phyloP scores from a whole-genome alignment of 2,329 filamentous ascomycete species.

The Colletotrichum caudatum region DNA sequence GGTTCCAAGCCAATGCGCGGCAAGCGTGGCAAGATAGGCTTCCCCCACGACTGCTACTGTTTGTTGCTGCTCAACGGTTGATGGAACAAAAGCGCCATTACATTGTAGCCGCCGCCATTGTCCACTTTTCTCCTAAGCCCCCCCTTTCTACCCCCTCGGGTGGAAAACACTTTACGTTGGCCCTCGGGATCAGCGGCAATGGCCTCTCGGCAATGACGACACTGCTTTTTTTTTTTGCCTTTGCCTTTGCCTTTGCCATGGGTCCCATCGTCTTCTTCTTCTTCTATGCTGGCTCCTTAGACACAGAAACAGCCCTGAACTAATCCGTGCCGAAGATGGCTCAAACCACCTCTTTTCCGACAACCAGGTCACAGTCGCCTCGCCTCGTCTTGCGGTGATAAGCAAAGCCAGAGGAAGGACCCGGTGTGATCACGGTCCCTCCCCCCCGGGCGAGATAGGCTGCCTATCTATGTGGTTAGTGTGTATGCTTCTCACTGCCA shows the following conservation, averaged over 20 bases:
- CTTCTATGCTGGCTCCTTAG: background rate
- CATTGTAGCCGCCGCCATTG: slow-evolving; percentile 18
- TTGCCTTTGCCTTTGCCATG: background rate
- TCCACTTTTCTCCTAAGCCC: background rate
- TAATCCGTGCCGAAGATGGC: slow-evolving; percentile 10
- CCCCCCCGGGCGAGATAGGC: background rate
- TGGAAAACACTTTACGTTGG: background rate
- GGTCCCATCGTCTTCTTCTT: too few relatives aligned
- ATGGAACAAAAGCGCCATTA: slow-evolving; percentile 18
- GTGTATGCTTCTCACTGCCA: background rate
- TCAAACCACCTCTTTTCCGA: slow-evolving; percentile 13
- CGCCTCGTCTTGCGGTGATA: slow-evolving; percentile 8
- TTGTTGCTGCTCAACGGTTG: slow-evolving; percentile 1
- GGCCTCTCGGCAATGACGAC: background rate
- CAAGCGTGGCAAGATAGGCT: too few relatives aligned
- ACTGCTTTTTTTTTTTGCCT: background rate
- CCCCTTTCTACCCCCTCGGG: too few relatives aligned
- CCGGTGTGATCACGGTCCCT: background rate
- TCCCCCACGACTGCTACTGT: background rate
- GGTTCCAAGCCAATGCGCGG: background rate
- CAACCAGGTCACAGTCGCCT: slow-evolving; percentile 15
- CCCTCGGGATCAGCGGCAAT: background rate
- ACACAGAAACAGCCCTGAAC: background rate
- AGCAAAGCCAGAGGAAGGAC: background rate
- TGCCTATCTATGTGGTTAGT: background rate